phyloP scores from a whole-genome alignment of 1,284 basidiomycete species.

The Gastroboletus turbinatus region DNA sequence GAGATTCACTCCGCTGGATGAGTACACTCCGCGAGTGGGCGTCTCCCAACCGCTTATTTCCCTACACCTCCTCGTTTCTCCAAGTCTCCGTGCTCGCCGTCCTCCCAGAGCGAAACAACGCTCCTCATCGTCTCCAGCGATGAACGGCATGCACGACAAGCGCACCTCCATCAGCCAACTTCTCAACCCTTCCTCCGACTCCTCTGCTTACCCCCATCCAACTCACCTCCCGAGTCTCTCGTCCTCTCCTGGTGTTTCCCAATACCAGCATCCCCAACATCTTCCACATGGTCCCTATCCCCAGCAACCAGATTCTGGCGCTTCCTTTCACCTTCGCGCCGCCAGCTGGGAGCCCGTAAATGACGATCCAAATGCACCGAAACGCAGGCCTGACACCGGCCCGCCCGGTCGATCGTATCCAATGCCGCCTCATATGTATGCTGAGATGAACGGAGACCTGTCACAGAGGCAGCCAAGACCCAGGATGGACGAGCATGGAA shows the following conservation, averaged over 20 bases:
- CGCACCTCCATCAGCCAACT: constrained; percentile 53
- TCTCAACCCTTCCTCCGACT: constrained; percentile 44
- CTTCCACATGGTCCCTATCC: constrained; percentile 31
- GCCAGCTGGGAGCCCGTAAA: constrained; percentile 42
- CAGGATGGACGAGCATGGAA: constrained; percentile 33
- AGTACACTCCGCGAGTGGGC: constrained; percentile 32
- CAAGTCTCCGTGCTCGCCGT: constrained; percentile 10
- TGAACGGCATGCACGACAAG: constrained; percentile 51
- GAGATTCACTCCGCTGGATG: constrained; percentile 27
- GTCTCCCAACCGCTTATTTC: constrained; percentile 34
- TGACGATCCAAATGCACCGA: constrained; percentile 37
- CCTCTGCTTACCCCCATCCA: constrained; percentile 33
- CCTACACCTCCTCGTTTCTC: constrained; percentile 23
- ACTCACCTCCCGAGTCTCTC: constrained; percentile 30
- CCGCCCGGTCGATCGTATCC: constrained; percentile 35
- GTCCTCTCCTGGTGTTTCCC: constrained; percentile 26
- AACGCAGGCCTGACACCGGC: constrained; percentile 35
- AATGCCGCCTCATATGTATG: constrained; percentile 35
- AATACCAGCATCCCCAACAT: constrained; percentile 34
- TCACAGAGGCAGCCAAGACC: constrained; percentile 26
- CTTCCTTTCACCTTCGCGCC: constrained; percentile 43
- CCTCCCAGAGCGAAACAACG: constrained; percentile 9
- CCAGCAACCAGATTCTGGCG: constrained; percentile 27
- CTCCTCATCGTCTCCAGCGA: constrained; percentile 28
- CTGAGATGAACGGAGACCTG: constrained; percentile 36